A percentile compares a stretch with the other conserved stretches of the same genome.
Conservation (phyloP, 192 early-diverging fungal genomes). For the Coemansia guatemalensis region DNA sequence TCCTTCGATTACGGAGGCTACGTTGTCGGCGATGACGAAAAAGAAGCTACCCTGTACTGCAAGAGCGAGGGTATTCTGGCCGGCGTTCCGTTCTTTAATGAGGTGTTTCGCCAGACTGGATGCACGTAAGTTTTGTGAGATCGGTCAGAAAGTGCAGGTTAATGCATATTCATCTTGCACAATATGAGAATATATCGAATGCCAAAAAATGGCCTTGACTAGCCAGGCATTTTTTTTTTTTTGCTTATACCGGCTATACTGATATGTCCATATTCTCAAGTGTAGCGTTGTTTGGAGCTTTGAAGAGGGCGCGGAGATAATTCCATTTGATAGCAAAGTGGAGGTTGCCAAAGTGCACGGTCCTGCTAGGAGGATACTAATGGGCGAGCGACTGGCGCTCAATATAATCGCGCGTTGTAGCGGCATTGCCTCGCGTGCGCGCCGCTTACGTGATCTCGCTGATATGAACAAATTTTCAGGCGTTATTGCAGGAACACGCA, state of each 20-base stretch:
- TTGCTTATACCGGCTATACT: not conserved
- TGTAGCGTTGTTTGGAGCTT: slow-evolving; percentile 80
- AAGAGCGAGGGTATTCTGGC: slow-evolving; percentile 90
- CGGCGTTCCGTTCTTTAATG: slow-evolving; percentile 93
- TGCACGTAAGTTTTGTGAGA: slow-evolving; percentile 64
- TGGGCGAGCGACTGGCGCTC: slow-evolving; percentile 92
- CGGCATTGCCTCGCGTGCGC: slow-evolving; percentile 79
- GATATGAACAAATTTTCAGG: slow-evolving; percentile 74
- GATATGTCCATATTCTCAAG: not conserved
- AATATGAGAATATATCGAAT: too few species aligned
- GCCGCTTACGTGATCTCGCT: slow-evolving; percentile 58
- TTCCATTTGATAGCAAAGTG: slow-evolving; percentile 60
- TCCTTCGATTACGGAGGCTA: slow-evolving; percentile 98
- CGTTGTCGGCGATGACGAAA: slow-evolving; percentile 86
- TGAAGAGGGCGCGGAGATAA: slow-evolving; percentile 77
- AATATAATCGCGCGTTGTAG: slow-evolving; percentile 93
- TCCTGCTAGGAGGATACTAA: slow-evolving; percentile 75
- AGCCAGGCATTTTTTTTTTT: too few species aligned
- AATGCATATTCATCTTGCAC: too few species aligned
- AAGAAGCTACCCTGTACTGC: slow-evolving; percentile 82
- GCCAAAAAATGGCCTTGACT: too few species aligned
- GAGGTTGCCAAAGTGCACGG: slow-evolving; percentile 81
- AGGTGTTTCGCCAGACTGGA: slow-evolving; percentile 87
- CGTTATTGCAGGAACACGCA: slow-evolving; percentile 92
- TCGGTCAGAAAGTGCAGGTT: too few species aligned